Evolutionary conservation across 2,329 filamentous ascomycete species (phyloP), one percentile per base, ranked within the genome.

Genomic region (Stylonectria norvegica): DNA sequence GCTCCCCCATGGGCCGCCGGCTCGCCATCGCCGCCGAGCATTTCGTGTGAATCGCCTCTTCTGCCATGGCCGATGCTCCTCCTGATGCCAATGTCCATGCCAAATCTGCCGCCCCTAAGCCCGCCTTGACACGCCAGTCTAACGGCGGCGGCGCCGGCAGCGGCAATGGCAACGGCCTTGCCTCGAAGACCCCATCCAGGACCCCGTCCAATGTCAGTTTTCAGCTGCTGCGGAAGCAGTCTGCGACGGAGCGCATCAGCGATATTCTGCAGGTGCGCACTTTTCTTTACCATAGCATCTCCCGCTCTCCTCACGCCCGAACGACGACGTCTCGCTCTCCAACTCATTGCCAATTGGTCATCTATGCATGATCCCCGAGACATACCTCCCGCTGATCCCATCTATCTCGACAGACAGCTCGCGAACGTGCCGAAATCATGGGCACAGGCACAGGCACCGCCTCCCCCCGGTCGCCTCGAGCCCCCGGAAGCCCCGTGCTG

Each of bases 221-320:
- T 28, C 50, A 49, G 22, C 45, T 47, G 22, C 49, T 55, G 20
- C 50, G 58, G 20, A 58, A 56, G 17, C 44, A 52, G 23, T 66
- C 67, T 18, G 63, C 59, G 7, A 63, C 59, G 43, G 66, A 67
- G 40, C 69, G 69, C 37, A 63, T 74, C 48, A 62, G 65, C 45
- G 65, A 66, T 42, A 72, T 74, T 39, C 63, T 74, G 41, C 65
- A 74, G 65, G 71, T 73, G 57, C 53, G 67, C 48, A 57, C 22
- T 25, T 12, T 12, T 25, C 7, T 25, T 12, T 25, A 12, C 22
- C 22, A 7, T 25, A 12, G 8, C 12, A 8, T 25, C 22, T 25
- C 22, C 22, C 22, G 22, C 12, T 25, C 22, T 7, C 22, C 22
- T n/a, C 22, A 25, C 12, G 22, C 7, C 12, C 22, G 8, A 8